Conservation (phyloP, 805 yeast species). For the Monosporozyma solicola region DNA sequence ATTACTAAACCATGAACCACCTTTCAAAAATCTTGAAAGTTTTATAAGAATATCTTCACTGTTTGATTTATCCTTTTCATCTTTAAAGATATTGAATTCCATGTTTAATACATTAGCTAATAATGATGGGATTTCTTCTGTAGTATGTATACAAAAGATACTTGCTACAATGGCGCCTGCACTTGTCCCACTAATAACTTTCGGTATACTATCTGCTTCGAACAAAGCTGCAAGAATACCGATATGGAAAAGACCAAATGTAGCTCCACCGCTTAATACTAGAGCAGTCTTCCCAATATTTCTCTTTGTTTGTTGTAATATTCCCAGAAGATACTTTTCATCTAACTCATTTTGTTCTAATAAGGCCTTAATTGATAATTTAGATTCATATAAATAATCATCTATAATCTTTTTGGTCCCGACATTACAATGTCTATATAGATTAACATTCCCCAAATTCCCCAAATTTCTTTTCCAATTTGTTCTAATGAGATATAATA, state of each 20-base stretch:
- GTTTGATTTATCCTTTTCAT: slow-evolving; percentile 40
- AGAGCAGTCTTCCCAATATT: slow-evolving; percentile 92
- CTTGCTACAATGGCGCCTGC: slow-evolving; percentile 95
- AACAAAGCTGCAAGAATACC: slow-evolving; percentile 80
- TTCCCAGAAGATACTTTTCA: slow-evolving; percentile 61
- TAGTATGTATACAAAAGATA: slow-evolving; percentile 70
- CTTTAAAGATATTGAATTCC: slow-evolving; percentile 49
- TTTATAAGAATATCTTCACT: slow-evolving; percentile 45
- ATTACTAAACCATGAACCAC: slow-evolving; percentile 86
- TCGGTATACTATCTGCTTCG: slow-evolving; percentile 69
- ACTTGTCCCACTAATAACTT: slow-evolving; percentile 86
- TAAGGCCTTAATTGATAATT: slow-evolving; percentile 30
- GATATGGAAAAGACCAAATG: slow-evolving; percentile 85
- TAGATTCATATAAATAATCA: slow-evolving; percentile 74
- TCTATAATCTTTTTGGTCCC: slow-evolving; percentile 84
- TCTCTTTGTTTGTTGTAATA: slow-evolving; percentile 78
- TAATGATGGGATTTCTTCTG: slow-evolving; percentile 54
- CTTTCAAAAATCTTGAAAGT: slow-evolving; percentile 56
- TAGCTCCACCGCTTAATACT: slow-evolving; percentile 93
- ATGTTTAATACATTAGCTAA: slow-evolving; percentile 39
- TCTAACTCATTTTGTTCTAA: slow-evolving; percentile 37
- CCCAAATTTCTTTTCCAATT: slow-evolving; percentile 81
- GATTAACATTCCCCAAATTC: slow-evolving; percentile 70
- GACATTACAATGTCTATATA: slow-evolving; percentile 68
- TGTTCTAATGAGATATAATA: slow-evolving; percentile 72